Evolutionary conservation across 106 monocot genomes (phyloP).

Genomic region (Dioscorea alata): DNA sequence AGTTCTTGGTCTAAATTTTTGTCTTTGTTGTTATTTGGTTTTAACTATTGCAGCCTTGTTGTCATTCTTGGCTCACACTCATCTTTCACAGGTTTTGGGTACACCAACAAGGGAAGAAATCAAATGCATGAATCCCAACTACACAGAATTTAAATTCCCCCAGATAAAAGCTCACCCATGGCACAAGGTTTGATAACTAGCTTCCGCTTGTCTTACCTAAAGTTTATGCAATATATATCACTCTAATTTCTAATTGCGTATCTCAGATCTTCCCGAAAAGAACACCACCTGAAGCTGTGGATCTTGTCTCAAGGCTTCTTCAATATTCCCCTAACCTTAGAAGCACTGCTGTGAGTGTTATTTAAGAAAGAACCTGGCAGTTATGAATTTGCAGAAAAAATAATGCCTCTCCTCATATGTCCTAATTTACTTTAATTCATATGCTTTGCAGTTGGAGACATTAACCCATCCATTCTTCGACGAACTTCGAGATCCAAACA

Average conservation of each 20-base stretch:
- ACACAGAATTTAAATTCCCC: not conserved
- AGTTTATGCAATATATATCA: not conserved
- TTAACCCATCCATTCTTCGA: constrained; percentile 80
- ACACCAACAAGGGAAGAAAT: constrained; percentile 5
- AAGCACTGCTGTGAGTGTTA: constrained; percentile 45
- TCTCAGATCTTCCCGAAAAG: constrained; percentile 40
- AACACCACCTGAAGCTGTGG: constrained; percentile 48
- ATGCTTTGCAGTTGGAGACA: constrained; percentile 52
- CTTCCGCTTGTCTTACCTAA: not conserved
- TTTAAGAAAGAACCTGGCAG: not conserved
- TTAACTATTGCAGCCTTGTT: not conserved
- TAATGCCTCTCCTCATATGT: not conserved
- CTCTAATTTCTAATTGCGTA: not conserved
- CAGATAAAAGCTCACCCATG: not conserved
- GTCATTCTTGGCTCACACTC: not conserved
- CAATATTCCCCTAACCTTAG: constrained; percentile 53
- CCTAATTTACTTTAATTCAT: not conserved
- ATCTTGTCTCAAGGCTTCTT: constrained; percentile 46
- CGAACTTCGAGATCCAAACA: constrained; percentile 66
- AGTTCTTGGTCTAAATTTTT: not conserved
- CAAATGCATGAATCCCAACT: constrained; percentile 5
- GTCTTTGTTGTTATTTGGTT: not conserved
- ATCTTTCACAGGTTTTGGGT: not conserved
- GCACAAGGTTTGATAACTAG: not conserved
- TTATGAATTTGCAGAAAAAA: not conserved